Evolutionary conservation across 2,329 filamentous ascomycete species (phyloP).

Genomic region (Fusarium sp.): DNA sequence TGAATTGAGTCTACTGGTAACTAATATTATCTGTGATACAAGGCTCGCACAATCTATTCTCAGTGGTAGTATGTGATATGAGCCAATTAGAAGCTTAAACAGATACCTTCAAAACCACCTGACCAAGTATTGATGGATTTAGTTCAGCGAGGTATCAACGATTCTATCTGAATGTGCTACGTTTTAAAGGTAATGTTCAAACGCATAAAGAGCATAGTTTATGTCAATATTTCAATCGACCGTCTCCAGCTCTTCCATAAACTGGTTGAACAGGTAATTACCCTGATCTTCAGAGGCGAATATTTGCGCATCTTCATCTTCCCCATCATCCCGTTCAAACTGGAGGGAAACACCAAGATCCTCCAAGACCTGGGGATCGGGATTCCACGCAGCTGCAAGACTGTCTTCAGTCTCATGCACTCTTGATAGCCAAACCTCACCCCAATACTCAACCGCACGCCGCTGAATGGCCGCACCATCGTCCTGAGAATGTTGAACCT

Average conservation of each 20-base stretch:
- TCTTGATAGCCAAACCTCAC: background rate
- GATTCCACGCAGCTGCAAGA: background rate
- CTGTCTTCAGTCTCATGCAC: background rate
- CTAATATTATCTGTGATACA: no score
- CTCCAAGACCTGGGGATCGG: background rate
- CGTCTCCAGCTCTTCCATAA: background rate
- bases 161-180: no score
- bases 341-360: background rate
- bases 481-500: rapidly evolving
- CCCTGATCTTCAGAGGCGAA: background rate
- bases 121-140: no score
- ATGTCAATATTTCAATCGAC: background rate
- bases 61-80: no score
- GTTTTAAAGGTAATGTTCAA: no score
- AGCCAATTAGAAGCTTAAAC: no score
- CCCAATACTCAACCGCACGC: background rate
- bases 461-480: rapidly evolving
- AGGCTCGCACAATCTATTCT: no score
- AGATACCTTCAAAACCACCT: no score
- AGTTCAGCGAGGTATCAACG: no score
- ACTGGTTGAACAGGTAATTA: rapidly evolving
- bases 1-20: no score
- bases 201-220: no score
- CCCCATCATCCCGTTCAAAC: background rate
- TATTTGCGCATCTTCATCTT: background rate